Conservation (phyloP, 345 rosid genomes). For the Hibiscus tridactylites region DNA sequence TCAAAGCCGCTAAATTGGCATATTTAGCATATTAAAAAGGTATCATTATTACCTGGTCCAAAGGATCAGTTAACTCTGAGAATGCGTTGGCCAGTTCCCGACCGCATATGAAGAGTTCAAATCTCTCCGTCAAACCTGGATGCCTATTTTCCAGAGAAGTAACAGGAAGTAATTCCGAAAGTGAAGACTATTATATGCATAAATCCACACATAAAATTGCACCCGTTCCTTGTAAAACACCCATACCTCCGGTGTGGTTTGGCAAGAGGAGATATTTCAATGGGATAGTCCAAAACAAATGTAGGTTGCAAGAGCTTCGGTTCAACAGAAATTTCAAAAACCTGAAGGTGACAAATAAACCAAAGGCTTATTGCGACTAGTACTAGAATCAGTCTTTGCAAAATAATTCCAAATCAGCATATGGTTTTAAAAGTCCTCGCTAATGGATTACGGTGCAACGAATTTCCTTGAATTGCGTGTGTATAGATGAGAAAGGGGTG, state of each 20-base stretch:
- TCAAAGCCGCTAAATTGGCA: background rate
- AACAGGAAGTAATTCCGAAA: constrained; percentile 1
- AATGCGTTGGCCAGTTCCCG: constrained; percentile 96
- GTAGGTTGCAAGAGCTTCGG: constrained; percentile 91
- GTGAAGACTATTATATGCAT: background rate
- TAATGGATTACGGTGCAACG: background rate
- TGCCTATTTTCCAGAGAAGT: constrained; percentile 26
- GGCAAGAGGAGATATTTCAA: constrained; percentile 94
- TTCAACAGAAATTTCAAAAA: constrained; percentile 82
- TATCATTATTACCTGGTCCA: constrained; percentile 60
- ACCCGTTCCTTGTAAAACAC: constrained; percentile 3
- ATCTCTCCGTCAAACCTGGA: constrained; percentile 81
- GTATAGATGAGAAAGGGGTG: background rate
- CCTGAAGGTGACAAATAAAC: constrained; percentile 28
- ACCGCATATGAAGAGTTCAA: constrained; percentile 91
- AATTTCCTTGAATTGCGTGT: background rate
- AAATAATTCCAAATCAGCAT: background rate
- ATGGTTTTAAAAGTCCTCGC: background rate
- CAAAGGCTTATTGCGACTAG: constrained; percentile 6
- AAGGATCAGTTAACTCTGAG: constrained; percentile 88
- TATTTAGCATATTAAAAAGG: background rate
- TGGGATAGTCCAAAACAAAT: constrained; percentile 89
- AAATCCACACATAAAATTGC: background rate
- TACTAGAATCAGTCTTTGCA: background rate
- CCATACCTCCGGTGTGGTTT: constrained; percentile 80